Percentiles rank a stretch among this genome's conserved stretches.
phyloP scores from a whole-genome alignment of 495 filamentous ascomycete genomes.

The Podospora conica region DNA sequence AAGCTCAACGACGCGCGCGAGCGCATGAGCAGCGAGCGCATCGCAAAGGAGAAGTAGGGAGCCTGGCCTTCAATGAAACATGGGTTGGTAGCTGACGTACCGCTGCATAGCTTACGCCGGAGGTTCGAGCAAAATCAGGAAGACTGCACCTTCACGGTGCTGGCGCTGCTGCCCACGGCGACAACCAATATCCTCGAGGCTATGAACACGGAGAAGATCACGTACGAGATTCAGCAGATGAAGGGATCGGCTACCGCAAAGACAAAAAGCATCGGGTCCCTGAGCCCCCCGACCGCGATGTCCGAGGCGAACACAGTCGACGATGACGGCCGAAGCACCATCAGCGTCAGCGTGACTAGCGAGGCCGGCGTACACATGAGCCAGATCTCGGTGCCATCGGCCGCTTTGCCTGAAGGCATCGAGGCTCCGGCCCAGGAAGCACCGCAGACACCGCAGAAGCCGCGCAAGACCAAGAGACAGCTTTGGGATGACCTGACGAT shows the following conservation, averaged over 20 bases:
- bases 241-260: conserved; percentile 67
- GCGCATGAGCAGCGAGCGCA: conserved; percentile 90
- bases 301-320: conserved; percentile 51
- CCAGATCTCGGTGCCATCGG: conserved; percentile 52
- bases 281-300: conserved; percentile 60
- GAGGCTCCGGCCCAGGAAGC: conserved; percentile 28
- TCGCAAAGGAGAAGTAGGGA: conserved; percentile 89
- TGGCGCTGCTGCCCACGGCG: conserved; percentile 87
- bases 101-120: conserved; percentile 64
- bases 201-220: conserved; percentile 82
- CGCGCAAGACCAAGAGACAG: conserved; percentile 79
- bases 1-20: conserved; percentile 90
- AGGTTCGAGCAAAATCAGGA: conserved; percentile 98
- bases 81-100: conserved; percentile 9
- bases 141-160: conserved; percentile 96
- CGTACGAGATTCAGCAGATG: conserved; percentile 88
- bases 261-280: conserved; percentile 54
- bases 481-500: conserved; percentile 98
- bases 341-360: conserved; percentile 58
- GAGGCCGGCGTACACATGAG: conserved; percentile 76
- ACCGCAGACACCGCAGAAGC: conserved; percentile 29
- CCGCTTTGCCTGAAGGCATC: conserved; percentile 31
- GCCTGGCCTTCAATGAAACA: neutral
- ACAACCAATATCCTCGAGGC: conserved; percentile 82
- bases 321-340: conserved; percentile 72